A percentile compares a stretch with the other conserved stretches of the same genome.
Conservation (phyloP, 169 alveolate genomes). For the Plasmodium ovale region DNA sequence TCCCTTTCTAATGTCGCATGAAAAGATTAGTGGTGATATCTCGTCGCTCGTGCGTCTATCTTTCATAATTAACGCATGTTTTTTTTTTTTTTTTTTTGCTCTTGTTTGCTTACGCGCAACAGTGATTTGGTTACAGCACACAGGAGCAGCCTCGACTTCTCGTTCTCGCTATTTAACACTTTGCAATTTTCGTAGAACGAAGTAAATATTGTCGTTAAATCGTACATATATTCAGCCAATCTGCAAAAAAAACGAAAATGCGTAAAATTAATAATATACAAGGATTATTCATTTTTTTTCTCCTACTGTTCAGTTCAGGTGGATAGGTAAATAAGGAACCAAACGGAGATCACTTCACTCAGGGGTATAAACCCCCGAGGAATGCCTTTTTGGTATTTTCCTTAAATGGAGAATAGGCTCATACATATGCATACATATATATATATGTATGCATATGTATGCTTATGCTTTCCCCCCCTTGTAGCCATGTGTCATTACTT, state of each 20-base stretch:
- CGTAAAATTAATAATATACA: not conserved
- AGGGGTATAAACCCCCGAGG: not conserved
- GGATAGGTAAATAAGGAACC: not conserved
- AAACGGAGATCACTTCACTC: not conserved
- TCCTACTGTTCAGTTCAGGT: too few relatives aligned
- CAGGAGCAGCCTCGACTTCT: conserved; percentile 92
- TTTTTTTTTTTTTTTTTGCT: conserved; percentile 81
- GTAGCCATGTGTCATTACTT: conserved; percentile 46
- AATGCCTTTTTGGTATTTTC: not conserved
- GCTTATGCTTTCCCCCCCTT: conserved; percentile 21
- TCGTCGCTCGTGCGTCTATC: too few relatives aligned
- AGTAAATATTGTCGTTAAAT: conserved; percentile 93
- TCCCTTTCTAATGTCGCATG: too few relatives aligned
- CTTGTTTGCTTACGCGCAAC: conserved; percentile 85
- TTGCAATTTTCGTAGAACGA: conserved; percentile 95
- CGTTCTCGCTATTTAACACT: conserved; percentile 93
- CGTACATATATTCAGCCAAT: conserved; percentile 96
- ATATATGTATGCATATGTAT: not conserved
- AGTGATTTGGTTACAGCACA: conserved; percentile 92
- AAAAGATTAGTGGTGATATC: too few relatives aligned
- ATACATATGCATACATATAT: not conserved
- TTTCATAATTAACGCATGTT: conserved; percentile 82
- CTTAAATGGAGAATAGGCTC: too few relatives aligned
- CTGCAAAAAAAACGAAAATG: conserved; percentile 79
- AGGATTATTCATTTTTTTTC: too few relatives aligned